Evolutionary conservation across 2,329 filamentous ascomycete genomes (phyloP).

Genomic region (Aschersonia sp.): DNA sequence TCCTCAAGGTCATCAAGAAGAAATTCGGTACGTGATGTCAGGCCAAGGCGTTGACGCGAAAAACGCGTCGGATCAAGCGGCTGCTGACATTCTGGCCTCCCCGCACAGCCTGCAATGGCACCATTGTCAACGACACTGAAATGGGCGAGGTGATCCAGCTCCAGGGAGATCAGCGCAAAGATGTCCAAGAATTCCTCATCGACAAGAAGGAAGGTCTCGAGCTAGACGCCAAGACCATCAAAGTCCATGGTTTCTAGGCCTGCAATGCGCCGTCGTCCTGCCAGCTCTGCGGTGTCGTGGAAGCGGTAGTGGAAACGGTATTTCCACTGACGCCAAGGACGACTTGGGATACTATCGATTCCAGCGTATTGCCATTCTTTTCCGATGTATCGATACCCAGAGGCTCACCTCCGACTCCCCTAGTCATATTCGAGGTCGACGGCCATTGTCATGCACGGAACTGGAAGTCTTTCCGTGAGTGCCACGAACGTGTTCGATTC

Average conservation of each 20-base stretch:
- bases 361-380: conserved; percentile 12
- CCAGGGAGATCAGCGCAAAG: conserved; percentile 97
- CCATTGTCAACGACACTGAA: conserved; percentile 87
- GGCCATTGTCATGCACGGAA: conserved; percentile 13
- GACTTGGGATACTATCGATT: conserved; percentile 12
- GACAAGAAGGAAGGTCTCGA: conserved; percentile 92
- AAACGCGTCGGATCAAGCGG: no score
- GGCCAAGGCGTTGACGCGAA: no score
- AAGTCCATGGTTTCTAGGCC: conserved; percentile 50
- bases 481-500: background rate
- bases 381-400: conserved; percentile 13
- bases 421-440: conserved; percentile 9
- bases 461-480: conserved; percentile 11
- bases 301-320: conserved; percentile 4
- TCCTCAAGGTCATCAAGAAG: conserved; percentile 99
- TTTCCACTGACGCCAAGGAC: conserved; percentile 15
- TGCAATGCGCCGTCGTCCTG: conserved; percentile 23
- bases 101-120: conserved; percentile 89
- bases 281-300: conserved; percentile 13
- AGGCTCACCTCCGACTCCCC: conserved; percentile 15
- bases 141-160: conserved; percentile 99
- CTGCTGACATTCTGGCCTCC: background rate
- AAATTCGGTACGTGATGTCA: conserved; percentile 62
- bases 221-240: conserved; percentile 93
- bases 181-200: conserved; percentile 93